Conservation (phyloP, 2,329 filamentous ascomycete genomes). For the Hymenoscyphus albidus region DNA sequence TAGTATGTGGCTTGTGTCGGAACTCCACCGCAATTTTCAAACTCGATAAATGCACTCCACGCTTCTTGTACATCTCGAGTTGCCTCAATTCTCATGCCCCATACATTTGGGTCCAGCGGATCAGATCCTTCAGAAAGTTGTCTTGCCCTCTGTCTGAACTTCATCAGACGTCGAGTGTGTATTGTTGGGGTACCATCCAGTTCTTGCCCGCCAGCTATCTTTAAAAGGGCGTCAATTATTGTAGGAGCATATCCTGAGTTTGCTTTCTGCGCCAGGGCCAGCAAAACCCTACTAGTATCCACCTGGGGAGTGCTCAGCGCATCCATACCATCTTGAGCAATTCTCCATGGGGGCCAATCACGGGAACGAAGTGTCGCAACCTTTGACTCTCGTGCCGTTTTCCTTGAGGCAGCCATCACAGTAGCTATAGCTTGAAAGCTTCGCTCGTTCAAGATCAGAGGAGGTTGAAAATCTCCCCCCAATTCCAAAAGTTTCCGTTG, state of each 20-base stretch:
- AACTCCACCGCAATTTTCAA: conserved; percentile 36
- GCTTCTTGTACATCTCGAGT: conserved; percentile 60
- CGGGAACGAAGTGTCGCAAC: conserved; percentile 46
- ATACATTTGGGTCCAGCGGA: conserved; percentile 31
- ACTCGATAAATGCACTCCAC: conserved; percentile 44
- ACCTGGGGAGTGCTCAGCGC: conserved; percentile 49
- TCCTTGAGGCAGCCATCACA: conserved; percentile 51
- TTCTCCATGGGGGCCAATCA: conserved; percentile 59
- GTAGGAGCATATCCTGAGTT: conserved; percentile 52
- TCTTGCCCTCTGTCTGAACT: conserved; percentile 1
- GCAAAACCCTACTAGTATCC: conserved; percentile 50
- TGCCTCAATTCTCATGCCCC: conserved; percentile 54
- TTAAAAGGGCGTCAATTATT: conserved; percentile 46
- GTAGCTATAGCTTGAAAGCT: conserved; percentile 53
- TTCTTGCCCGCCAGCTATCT: conserved; percentile 50
- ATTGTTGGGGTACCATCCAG: conserved; percentile 53
- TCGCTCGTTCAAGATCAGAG: conserved; percentile 47
- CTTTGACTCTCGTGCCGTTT: conserved; percentile 48
- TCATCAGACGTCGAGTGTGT: conserved; percentile 44
- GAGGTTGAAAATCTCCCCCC: conserved; percentile 46
- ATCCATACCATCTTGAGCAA: conserved; percentile 56
- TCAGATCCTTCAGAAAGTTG: conserved; percentile 1
- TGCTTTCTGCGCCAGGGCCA: conserved; percentile 50
- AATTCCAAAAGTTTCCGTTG: conserved; percentile 51
- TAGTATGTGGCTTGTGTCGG: conserved; percentile 48